Evolutionary conservation across 768 basidiomycete genomes (phyloP).

Genomic region (Artomyces pyxidatus): DNA sequence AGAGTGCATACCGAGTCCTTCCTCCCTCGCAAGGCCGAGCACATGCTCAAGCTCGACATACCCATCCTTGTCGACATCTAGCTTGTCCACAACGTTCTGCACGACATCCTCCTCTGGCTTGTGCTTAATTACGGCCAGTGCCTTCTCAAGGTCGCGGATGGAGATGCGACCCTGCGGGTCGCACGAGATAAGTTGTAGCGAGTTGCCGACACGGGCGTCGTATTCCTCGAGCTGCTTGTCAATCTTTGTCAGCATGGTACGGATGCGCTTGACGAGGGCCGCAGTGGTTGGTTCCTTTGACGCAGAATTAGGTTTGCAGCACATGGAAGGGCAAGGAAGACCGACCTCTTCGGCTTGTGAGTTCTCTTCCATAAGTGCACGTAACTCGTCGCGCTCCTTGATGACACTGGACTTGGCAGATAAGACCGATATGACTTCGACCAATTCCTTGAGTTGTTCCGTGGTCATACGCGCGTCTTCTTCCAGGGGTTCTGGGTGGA

Average conservation of each 20-base stretch:
- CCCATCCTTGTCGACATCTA: slow-evolving; percentile 95
- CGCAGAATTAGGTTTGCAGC: neutral
- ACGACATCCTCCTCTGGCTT: slow-evolving; percentile 85
- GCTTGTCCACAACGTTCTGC: slow-evolving; percentile 79
- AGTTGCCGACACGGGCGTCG: slow-evolving; percentile 78
- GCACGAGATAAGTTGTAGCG: slow-evolving; percentile 78
- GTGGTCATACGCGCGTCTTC: slow-evolving; percentile 91
- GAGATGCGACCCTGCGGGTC: slow-evolving; percentile 86
- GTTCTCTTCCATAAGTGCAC: slow-evolving; percentile 90
- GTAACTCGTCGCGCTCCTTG: slow-evolving; percentile 91
- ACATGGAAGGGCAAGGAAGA: neutral
- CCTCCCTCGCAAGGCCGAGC: slow-evolving; percentile 78
- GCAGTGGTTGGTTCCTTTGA: slow-evolving; percentile 71
- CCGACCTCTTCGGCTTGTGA: slow-evolving; percentile 76
- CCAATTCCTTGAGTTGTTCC: slow-evolving; percentile 91
- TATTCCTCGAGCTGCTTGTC: slow-evolving; percentile 89
- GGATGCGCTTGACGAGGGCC: slow-evolving; percentile 92
- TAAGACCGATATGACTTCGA: slow-evolving; percentile 82
- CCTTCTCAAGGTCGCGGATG: slow-evolving; percentile 82
- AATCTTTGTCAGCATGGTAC: slow-evolving; percentile 92
- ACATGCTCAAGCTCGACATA: slow-evolving; percentile 95
- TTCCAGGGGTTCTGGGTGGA: slow-evolving; percentile 51
- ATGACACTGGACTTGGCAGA: slow-evolving; percentile 92
- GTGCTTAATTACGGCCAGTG: slow-evolving; percentile 89
- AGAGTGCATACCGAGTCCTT: slow-evolving; percentile 59